Base-by-base conservation (phyloP, 805 yeast genomes). In the Monosporozyma siamensis region DNA sequence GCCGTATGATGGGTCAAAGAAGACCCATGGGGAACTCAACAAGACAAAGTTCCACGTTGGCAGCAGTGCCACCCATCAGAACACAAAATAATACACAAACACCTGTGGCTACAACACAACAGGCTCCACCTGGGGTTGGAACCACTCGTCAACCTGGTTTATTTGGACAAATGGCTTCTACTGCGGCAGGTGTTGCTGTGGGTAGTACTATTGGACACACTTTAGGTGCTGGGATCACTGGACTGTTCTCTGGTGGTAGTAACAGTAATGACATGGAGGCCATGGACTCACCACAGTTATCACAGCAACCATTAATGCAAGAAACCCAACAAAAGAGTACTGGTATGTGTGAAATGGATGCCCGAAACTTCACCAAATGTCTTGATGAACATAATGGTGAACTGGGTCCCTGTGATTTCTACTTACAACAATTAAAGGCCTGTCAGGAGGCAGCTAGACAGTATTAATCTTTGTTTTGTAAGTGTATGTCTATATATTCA, bases 101-200 rank as follows among this genome's bases (percentile, higher is more conserved):
- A 61, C 69, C 75, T n/a, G n/a, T n/a, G 59, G 65, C 74, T 10
- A 43, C 50, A 23, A 40, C 30, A 10, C 42, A 41, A 11, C 27
- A 26, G 10, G 41, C 42, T 4, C 30, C 47, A 47, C 17, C 48
- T 62, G 29, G 67, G 74, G 37, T 72, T 72, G 48, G 68, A 74
- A 41, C 81, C 71, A 59, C 74, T 77, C 32, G 59, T 54, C 77
- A 73, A 55, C 97, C 97, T 38, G 97, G 97, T 56, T 56, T 90
- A 62, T 89, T 90, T 58, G 84, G 90, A 46, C 95, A 92, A 69
- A 92, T 92, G 98, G 97, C 97, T 31, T 74, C 95, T 38, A 92
- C 98, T 39, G 98, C 98, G 43, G 98, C 97, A 39, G 98, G 98
- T 80, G 98, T 92, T 36, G 98, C 97, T 42, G 97, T 92, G 44